Conservation (phyloP, 2,329 filamentous ascomycete species). For the Kalmusia sp. region DNA sequence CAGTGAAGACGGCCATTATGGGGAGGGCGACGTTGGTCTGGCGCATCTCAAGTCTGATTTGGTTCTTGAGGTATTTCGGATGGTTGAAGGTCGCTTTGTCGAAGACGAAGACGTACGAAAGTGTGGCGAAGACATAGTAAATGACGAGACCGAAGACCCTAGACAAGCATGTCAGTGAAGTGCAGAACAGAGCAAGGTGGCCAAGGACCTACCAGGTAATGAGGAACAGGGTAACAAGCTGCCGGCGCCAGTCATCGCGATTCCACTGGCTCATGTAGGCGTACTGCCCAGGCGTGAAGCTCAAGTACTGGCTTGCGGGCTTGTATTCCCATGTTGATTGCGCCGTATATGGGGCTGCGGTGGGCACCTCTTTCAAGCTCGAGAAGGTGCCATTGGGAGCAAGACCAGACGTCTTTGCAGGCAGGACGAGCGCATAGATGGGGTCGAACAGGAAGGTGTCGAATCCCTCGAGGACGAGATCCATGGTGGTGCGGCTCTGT, state of each 20-base stretch:
- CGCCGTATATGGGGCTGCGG: slow-evolving; percentile 30
- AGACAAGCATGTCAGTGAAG: slow-evolving; percentile 19
- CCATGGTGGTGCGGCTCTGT: slow-evolving; percentile 67
- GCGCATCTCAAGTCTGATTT: slow-evolving; percentile 83
- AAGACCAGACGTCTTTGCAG: slow-evolving; percentile 57
- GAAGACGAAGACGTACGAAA: slow-evolving; percentile 89
- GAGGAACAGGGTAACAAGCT: slow-evolving; percentile 76
- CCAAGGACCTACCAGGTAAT: slow-evolving; percentile 75
- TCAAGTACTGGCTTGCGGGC: slow-evolving; percentile 74
- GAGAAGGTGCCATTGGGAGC: slow-evolving; percentile 65
- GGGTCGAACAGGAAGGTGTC: slow-evolving; percentile 85
- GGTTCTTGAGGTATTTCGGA: slow-evolving; percentile 94
- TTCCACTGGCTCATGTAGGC: slow-evolving; percentile 81
- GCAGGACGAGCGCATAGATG: slow-evolving; percentile 75
- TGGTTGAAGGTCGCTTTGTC: slow-evolving; percentile 89
- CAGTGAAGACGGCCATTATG: slow-evolving; percentile 81
- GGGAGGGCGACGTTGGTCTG: slow-evolving; percentile 82
- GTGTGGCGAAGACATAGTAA: slow-evolving; percentile 83
- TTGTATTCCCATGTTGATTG: slow-evolving; percentile 67
- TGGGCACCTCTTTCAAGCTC: slow-evolving; percentile 51
- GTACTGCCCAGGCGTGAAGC: slow-evolving; percentile 72
- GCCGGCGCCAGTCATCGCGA: slow-evolving; percentile 79
- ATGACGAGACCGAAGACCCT: slow-evolving; percentile 86
- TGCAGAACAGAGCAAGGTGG: neutral
- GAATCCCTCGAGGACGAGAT: slow-evolving; percentile 85